Evolutionary conservation across 2,329 filamentous ascomycete genomes (phyloP).

Genomic region (Blastomyces gilchristii): DNA sequence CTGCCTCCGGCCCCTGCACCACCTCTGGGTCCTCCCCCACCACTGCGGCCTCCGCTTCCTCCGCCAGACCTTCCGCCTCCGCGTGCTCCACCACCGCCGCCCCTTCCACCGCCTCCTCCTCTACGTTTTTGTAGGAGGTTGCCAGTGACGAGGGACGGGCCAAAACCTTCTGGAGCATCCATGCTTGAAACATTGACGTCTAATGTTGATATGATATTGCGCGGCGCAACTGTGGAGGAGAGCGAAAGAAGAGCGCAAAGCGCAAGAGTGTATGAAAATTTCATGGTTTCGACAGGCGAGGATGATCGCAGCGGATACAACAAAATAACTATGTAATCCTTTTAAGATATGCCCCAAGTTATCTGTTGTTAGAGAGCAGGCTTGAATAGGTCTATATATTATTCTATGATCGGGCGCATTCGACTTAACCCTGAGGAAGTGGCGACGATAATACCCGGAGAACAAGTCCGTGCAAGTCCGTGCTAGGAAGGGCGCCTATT

Average conservation of each 20-base stretch:
- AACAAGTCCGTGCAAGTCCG: no score
- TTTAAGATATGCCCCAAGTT: not conserved
- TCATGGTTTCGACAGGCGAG: slow-evolving; percentile 21
- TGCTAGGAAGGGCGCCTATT: no score
- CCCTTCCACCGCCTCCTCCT: slow-evolving; percentile 39
- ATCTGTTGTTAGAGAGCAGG: not conserved
- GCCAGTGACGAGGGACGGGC: not conserved
- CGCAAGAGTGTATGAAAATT: slow-evolving; percentile 21
- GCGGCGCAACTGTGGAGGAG: slow-evolving; percentile 22
- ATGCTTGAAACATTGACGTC: slow-evolving; percentile 13
- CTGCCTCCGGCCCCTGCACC: slow-evolving; percentile 14
- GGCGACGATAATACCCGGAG: no score
- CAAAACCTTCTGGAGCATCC: slow-evolving; percentile 1
- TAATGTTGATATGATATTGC: slow-evolving; percentile 17
- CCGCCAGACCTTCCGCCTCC: slow-evolving; percentile 19
- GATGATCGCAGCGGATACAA: not conserved
- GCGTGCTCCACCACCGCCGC: slow-evolving; percentile 25
- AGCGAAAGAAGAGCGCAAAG: slow-evolving; percentile 22
- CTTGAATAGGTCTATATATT: no score
- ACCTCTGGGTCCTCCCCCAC: slow-evolving; percentile 15
- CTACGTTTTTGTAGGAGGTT: slow-evolving; percentile 41
- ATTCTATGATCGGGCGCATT: no score
- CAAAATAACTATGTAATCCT: not conserved
- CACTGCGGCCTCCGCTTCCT: slow-evolving; percentile 14
- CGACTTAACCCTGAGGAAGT: no score